Evolutionary conservation across 306 rosid genomes (phyloP).

Genomic region (Hippophae tibetana): DNA sequence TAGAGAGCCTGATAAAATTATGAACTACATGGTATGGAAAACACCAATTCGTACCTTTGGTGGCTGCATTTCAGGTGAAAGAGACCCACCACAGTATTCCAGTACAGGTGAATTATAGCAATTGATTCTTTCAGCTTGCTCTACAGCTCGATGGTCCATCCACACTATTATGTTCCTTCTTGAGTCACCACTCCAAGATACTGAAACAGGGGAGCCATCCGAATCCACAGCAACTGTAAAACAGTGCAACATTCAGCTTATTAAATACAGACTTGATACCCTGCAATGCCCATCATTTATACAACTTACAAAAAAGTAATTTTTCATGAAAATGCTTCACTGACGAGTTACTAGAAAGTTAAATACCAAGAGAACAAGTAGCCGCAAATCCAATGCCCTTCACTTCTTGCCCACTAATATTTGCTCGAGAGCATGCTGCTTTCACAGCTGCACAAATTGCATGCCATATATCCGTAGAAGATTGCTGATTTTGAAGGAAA

Average conservation of each 20-base stretch:
- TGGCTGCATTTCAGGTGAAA: slow-evolving; percentile 99
- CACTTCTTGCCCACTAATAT: slow-evolving; percentile 59
- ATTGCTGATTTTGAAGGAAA: slow-evolving; percentile 62
- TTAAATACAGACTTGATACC: background rate
- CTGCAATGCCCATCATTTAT: background rate
- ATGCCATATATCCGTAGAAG: slow-evolving; percentile 97
- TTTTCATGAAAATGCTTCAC: background rate
- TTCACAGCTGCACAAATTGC: slow-evolving; percentile 87
- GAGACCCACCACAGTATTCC: slow-evolving; percentile 87
- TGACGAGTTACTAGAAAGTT: background rate
- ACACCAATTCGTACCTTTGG: slow-evolving; percentile 55
- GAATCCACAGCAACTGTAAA: slow-evolving; percentile 82
- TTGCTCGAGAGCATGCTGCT: slow-evolving; percentile 62
- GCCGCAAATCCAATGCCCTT: slow-evolving; percentile 86
- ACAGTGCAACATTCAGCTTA: slow-evolving; percentile 5
- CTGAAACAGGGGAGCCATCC: slow-evolving; percentile 84
- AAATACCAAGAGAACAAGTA: slow-evolving; percentile 90
- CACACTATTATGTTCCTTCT: slow-evolving; percentile 93
- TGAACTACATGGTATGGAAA: background rate
- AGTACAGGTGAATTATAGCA: slow-evolving; percentile 65
- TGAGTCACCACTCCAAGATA: slow-evolving; percentile 86
- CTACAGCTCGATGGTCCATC: slow-evolving; percentile 98
- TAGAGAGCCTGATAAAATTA: slow-evolving; percentile 4
- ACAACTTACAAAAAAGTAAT: background rate
- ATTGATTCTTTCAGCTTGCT: slow-evolving; percentile 88